A percentile compares a stretch with the other conserved stretches of the same genome.
phyloP scores from a whole-genome alignment of 2,329 filamentous ascomycete species.

The Pyrenophora seminiperda region DNA sequence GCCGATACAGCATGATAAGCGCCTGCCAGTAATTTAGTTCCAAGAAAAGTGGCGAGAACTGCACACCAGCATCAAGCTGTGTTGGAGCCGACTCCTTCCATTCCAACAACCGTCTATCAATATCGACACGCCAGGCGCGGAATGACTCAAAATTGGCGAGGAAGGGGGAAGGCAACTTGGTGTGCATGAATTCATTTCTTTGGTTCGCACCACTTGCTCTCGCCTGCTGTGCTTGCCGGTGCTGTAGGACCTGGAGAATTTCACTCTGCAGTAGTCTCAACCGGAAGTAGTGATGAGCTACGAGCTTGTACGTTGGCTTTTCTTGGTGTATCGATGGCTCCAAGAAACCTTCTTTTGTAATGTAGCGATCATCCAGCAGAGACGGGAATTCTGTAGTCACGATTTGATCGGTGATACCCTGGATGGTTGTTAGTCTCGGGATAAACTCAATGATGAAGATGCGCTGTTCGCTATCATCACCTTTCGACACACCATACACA shows the following conservation, averaged over 20 bases:
- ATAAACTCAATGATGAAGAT: background rate
- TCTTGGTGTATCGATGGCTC: slow-evolving; percentile 62
- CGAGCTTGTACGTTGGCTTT: slow-evolving; percentile 83
- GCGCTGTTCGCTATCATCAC: too few relatives aligned
- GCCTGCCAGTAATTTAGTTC: slow-evolving; percentile 98
- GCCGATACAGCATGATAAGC: slow-evolving; percentile 92
- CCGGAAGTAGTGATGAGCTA: slow-evolving; percentile 90
- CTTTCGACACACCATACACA: background rate
- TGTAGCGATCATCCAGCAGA: slow-evolving; percentile 82
- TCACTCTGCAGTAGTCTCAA: slow-evolving; percentile 89
- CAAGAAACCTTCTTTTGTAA: slow-evolving; percentile 77
- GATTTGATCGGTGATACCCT: slow-evolving; percentile 86
- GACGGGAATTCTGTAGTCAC: slow-evolving; percentile 96
- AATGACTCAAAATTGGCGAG: slow-evolving; percentile 83
- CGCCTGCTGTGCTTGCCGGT: slow-evolving; percentile 83
- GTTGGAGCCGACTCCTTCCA: slow-evolving; percentile 87
- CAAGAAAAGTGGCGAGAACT: slow-evolving; percentile 86
- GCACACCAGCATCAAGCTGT: slow-evolving; percentile 79
- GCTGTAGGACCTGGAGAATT: slow-evolving; percentile 90
- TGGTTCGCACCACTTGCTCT: slow-evolving; percentile 68
- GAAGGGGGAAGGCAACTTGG: slow-evolving; percentile 81
- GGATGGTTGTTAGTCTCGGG: slow-evolving; percentile 11
- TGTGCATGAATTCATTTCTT: slow-evolving; percentile 75
- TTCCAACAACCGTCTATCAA: slow-evolving; percentile 79
- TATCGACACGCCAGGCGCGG: slow-evolving; percentile 83